A percentile compares a stretch with the other conserved stretches of the same genome.
Conservation (phyloP, 2,329 filamentous ascomycete species). For the Trichoderma hamatum region DNA sequence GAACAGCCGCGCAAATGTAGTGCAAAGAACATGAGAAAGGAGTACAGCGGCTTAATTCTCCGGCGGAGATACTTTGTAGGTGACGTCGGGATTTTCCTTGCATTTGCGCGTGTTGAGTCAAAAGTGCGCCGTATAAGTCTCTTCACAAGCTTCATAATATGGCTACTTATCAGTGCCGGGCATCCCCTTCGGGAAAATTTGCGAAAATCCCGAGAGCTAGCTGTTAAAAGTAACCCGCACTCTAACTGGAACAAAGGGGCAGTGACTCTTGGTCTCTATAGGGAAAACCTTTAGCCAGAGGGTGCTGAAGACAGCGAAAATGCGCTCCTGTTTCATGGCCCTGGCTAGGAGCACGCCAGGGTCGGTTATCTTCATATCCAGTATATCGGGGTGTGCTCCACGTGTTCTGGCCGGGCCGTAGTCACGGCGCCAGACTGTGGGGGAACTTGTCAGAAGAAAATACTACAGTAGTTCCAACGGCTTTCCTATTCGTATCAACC, state of each 20-base stretch:
- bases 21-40: slow-evolving; percentile 49
- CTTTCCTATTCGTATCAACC: too few species aligned
- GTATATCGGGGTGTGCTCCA: neutral
- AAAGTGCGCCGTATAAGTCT: neutral
- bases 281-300: neutral
- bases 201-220: neutral
- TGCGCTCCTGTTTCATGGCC: neutral
- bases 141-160: neutral
- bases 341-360: neutral
- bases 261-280: neutral
- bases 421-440: neutral
- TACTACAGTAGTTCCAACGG: too few species aligned
- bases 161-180: neutral
- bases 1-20: slow-evolving; percentile 45
- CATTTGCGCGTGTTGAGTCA: neutral
- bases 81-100: slow-evolving; percentile 44
- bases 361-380: neutral
- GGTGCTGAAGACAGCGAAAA: neutral
- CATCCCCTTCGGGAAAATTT: neutral
- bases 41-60: slow-evolving; percentile 50
- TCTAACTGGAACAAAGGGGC: neutral
- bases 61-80: slow-evolving; percentile 45
- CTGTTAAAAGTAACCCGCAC: neutral
- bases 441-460: neutral
- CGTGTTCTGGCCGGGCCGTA: neutral